These are phyloP conservation scores for Trypanosoma melophagium DNA, from an alignment of 208 protist species.

Conservation along the genomic window DNA sequence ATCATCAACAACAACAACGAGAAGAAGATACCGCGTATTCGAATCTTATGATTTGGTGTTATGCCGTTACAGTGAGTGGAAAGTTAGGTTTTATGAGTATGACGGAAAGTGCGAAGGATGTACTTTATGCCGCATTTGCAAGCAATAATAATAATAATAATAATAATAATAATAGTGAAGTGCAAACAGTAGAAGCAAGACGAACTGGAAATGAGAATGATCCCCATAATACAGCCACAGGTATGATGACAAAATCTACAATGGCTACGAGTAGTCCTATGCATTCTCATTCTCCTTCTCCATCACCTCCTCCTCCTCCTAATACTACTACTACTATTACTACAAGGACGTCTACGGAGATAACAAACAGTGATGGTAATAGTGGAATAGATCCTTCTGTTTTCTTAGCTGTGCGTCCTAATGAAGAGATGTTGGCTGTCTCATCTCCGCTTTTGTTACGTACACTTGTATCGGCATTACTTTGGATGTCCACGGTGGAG, in stretches of 20 bases:
- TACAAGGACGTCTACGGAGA: neutral
- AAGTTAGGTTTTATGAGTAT: conserved; percentile 37
- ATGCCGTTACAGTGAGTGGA: conserved; percentile 41
- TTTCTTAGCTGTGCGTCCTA: conserved; percentile 14
- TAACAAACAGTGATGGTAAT: neutral
- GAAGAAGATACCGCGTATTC: conserved; percentile 35
- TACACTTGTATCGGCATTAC: conserved; percentile 33
- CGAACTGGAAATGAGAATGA: too few species aligned
- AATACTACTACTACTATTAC: too few species aligned
- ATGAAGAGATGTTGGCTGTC: conserved; percentile 24
- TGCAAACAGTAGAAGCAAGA: neutral
- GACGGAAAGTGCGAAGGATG: conserved; percentile 31
- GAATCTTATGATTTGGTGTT: conserved; percentile 64
- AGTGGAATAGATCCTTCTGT: neutral
- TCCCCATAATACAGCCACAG: too few species aligned
- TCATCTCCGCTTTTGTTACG: conserved; percentile 21
- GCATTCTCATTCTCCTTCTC: too few species aligned
- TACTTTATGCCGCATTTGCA: conserved; percentile 34
- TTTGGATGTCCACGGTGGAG: conserved; percentile 30
- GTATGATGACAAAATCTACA: too few species aligned
- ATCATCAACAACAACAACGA: conserved; percentile 25
- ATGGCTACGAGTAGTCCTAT: too few species aligned
- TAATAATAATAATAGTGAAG: neutral
- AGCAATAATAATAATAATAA: conserved; percentile 1
- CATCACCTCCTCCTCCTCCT: too few species aligned